Evolutionary conservation across 306 rosid genomes (phyloP), one percentile per base, ranked within the genome.

Genomic region (Elaeagnus macrophylla): DNA sequence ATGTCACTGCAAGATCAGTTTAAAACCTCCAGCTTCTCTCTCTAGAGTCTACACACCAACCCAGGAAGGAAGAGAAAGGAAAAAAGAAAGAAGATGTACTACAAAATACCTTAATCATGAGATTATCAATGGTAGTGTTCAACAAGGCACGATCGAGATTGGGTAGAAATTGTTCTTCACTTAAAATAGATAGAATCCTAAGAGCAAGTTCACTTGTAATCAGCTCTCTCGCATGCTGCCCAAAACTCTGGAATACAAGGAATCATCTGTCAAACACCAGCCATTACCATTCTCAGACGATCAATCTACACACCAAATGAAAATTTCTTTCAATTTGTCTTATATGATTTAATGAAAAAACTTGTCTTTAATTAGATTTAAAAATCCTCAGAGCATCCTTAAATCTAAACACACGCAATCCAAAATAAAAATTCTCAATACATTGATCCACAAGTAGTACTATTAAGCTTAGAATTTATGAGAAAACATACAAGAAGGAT

Each of bases 161-260:
- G 49, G 96, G 88, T 62, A 88, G 72, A 75, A 64, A 48, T 45
- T 59, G 74, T 68, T 93, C 96, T 72, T 74, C 89, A 67, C 90
- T 84, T 66, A 87, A 79, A 72, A 93, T 73, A 42, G 80, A 84
- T 63, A 93, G 74, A 66, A 87, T 75, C 75, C 83, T 73, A 55
- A 84, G 75, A 58, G 96, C 95, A 64, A 93, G 84, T 79, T 93
- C 99, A 53, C 89, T 43, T 48, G 99, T 87, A 69, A 93, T 93
- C 66, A 93, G 79, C 77, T 93, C 99, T 78, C 96, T 77, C 66
- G 94, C 99, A 67, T 87, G 99, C 96, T 93, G 99, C 69, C 99
- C 99, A 75, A 93, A 93, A 93, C 99, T 93, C 99, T 93, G 99
- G 96, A 88, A 93, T 87, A 93, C 96, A 93, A 93, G 94, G 95